These are phyloP conservation scores for Acorus gramineus DNA, from an alignment of 106 monocot species.

Conservation along the genomic window DNA sequence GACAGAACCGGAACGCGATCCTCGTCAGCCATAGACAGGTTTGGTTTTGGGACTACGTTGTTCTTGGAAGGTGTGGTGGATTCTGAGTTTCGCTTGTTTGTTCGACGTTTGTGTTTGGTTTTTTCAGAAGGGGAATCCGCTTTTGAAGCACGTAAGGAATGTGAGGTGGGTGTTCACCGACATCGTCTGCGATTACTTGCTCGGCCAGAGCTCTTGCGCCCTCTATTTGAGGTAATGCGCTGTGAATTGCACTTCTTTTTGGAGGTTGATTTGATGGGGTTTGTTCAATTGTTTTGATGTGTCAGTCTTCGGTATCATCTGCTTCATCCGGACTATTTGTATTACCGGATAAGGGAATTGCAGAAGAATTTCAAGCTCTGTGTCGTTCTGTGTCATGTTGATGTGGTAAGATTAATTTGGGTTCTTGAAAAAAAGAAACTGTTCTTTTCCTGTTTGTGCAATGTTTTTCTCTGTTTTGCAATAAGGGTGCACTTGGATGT, in stretches of 20 bases:
- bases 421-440: background rate
- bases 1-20: conserved; percentile 56
- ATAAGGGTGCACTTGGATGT: background rate
- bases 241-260: background rate
- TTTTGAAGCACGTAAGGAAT: conserved; percentile 91
- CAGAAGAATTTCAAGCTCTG: too few relatives aligned
- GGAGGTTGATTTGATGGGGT: background rate
- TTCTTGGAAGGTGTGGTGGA: background rate
- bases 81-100: background rate
- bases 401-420: too few relatives aligned
- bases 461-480: background rate
- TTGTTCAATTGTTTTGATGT: conserved; percentile 1
- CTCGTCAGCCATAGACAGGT: conserved; percentile 96
- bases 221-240: conserved; percentile 62
- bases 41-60: background rate
- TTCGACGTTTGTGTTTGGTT: too few relatives aligned
- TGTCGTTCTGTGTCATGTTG: too few relatives aligned
- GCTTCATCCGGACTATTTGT: conserved; percentile 79
- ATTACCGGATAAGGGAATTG: too few relatives aligned
- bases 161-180: conserved; percentile 78
- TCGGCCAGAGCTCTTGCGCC: conserved; percentile 77
- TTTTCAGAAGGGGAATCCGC: conserved; percentile 76
- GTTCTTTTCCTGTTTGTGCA: background rate
- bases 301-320: background rate
- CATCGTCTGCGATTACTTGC: conserved; percentile 71